Conservation (phyloP, 2,329 filamentous ascomycete genomes). For the Alternaria sp. region DNA sequence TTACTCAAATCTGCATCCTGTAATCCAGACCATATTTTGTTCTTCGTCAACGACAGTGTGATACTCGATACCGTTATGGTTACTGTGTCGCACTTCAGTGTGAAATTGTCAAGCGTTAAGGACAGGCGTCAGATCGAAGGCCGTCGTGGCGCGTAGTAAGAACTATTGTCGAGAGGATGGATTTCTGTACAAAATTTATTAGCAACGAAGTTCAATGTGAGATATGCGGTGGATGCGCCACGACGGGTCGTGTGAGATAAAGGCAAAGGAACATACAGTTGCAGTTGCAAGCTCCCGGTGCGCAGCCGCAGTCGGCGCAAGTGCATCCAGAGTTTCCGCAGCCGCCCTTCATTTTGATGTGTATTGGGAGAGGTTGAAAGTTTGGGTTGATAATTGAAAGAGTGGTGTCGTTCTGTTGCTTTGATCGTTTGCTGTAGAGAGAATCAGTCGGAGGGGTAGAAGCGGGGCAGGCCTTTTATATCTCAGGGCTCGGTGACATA, state of each 20-base stretch:
- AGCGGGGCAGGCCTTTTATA: slow-evolving; percentile 29
- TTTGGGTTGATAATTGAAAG: slow-evolving; percentile 14
- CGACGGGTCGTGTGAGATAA: neutral
- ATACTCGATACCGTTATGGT: slow-evolving; percentile 1
- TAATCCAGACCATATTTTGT: neutral
- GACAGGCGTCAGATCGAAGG: slow-evolving; percentile 11
- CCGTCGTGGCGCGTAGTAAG: neutral
- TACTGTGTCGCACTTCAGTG: slow-evolving; percentile 1
- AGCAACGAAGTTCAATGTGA: neutral
- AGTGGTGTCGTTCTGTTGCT: slow-evolving; percentile 13
- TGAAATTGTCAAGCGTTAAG: slow-evolving; percentile 7
- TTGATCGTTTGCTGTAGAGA: slow-evolving; percentile 19
- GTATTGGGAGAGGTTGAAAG: slow-evolving; percentile 13
- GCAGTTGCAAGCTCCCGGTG: slow-evolving; percentile 45
- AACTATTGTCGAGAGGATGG: neutral
- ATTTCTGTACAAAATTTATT: neutral
- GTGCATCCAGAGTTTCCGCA: slow-evolving; percentile 47
- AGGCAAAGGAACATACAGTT: slow-evolving; percentile 16
- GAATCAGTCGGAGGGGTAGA: slow-evolving; percentile 20
- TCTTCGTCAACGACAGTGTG: neutral
- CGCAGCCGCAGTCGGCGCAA: slow-evolving; percentile 48
- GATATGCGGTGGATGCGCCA: neutral
- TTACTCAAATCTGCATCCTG: neutral
- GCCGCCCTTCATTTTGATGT: slow-evolving; percentile 44
- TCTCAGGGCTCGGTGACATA: slow-evolving; percentile 18